Evolutionary conservation across 1,284 basidiomycete genomes (phyloP).

Genomic region (Violaceomyces palustris): DNA sequence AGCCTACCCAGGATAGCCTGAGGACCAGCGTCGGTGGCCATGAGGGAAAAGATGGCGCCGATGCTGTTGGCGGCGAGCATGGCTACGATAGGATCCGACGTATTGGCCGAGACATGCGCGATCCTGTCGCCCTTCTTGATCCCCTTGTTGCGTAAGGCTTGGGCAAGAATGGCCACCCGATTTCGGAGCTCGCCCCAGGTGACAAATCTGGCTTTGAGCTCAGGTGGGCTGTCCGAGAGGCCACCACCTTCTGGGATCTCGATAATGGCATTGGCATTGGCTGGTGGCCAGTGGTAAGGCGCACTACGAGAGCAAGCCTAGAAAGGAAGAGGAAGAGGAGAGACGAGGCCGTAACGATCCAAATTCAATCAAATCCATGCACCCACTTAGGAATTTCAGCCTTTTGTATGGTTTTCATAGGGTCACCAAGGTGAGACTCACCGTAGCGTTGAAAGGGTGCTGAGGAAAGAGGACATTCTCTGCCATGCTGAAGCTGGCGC

Average conservation of each 20-base stretch:
- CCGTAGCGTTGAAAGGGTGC: conserved; percentile 25
- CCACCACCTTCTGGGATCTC: conserved; percentile 29
- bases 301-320: conserved; percentile 20
- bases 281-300: conserved; percentile 24
- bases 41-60: conserved; percentile 29
- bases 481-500: conserved; percentile 20
- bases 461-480: conserved; percentile 33
- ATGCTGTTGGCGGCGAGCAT: conserved; percentile 27
- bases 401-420: no score
- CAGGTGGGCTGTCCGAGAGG: conserved; percentile 3
- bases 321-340: no score
- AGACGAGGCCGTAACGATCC: no score
- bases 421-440: no score
- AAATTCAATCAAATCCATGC: no score
- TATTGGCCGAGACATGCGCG: conserved; percentile 28
- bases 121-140: conserved; percentile 18
- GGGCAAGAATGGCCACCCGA: conserved; percentile 18
- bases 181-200: conserved; percentile 28
- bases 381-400: no score
- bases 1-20: conserved; percentile 34
- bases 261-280: conserved; percentile 7
- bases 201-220: conserved; percentile 5
- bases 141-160: conserved; percentile 16
- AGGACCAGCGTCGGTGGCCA: conserved; percentile 29
- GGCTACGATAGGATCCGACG: conserved; percentile 11